Conservation (phyloP, 2,329 filamentous ascomycete genomes). For the Trichoderma citrinoviride region DNA sequence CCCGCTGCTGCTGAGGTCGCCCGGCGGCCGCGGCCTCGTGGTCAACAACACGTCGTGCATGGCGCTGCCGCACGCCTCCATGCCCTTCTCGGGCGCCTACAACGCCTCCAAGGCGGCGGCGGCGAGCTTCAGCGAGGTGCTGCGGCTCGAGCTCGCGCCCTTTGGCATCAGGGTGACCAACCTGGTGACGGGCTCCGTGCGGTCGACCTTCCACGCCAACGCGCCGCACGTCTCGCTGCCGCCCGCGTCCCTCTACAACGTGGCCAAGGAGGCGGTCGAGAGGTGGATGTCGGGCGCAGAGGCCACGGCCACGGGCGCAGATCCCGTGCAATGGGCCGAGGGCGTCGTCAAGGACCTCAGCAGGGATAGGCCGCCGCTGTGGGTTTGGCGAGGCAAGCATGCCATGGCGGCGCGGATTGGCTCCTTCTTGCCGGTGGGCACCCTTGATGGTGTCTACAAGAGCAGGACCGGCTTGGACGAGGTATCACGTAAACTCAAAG, state of each 20-base stretch:
- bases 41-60: slow-evolving; percentile 27
- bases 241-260: slow-evolving; percentile 7
- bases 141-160: slow-evolving; percentile 31
- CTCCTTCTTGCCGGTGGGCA: slow-evolving; percentile 6
- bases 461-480: background rate
- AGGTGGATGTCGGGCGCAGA: slow-evolving; percentile 14
- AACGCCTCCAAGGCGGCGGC: slow-evolving; percentile 30
- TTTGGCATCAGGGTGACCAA: slow-evolving; percentile 31
- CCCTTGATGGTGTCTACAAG: background rate
- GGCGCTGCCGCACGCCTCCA: background rate
- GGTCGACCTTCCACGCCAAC: slow-evolving; percentile 20
- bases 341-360: slow-evolving; percentile 6
- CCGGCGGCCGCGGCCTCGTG: slow-evolving; percentile 19
- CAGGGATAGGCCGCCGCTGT: background rate
- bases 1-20: slow-evolving; percentile 26
- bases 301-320: background rate
- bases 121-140: slow-evolving; percentile 27
- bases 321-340: slow-evolving; percentile 7
- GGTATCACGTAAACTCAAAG: background rate
- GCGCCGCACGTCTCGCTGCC: background rate
- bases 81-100: slow-evolving; percentile 28
- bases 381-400: slow-evolving; percentile 14
- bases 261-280: slow-evolving; percentile 18
- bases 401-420: background rate
- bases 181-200: slow-evolving; percentile 22